A percentile compares a stretch with the other conserved stretches of the same genome.
These are phyloP conservation scores for Kluyveromyces nonfermentans DNA, from an alignment of 805 yeast species.

Conservation along the genomic window DNA sequence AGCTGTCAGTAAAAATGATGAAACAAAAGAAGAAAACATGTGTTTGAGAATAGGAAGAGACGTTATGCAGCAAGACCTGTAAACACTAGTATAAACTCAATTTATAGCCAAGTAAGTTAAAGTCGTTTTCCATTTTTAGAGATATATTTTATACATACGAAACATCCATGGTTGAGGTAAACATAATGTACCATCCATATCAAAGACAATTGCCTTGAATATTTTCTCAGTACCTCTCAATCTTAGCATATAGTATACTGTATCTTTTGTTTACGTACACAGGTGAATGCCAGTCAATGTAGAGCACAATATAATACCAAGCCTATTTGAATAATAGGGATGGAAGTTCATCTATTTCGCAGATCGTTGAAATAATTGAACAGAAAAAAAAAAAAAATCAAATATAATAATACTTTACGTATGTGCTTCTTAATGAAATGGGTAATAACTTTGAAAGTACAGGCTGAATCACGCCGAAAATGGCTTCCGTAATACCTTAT, in stretches of 20 bases:
- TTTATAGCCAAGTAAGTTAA: not conserved
- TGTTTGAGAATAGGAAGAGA: no score
- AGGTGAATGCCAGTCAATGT: no score
- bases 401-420: conserved; percentile 25
- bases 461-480: conserved; percentile 8
- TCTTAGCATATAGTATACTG: not conserved
- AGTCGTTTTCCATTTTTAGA: not conserved
- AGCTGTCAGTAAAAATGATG: no score
- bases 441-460: not conserved
- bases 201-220: conserved; percentile 52
- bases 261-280: no score
- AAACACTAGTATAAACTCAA: no score
- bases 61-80: no score
- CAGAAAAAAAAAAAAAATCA: not conserved
- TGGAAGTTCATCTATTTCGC: not conserved
- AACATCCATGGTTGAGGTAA: conserved; percentile 55
- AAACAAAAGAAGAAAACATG: no score
- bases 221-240: not conserved
- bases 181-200: conserved; percentile 74
- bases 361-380: not conserved
- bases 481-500: conserved; percentile 14
- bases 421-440: conserved; percentile 9
- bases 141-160: conserved; percentile 12
- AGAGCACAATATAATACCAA: not conserved
- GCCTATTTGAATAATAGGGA: not conserved